These are phyloP conservation scores for Calocybe cyanea DNA, from an alignment of 768 basidiomycete species.

Conservation along the genomic window DNA sequence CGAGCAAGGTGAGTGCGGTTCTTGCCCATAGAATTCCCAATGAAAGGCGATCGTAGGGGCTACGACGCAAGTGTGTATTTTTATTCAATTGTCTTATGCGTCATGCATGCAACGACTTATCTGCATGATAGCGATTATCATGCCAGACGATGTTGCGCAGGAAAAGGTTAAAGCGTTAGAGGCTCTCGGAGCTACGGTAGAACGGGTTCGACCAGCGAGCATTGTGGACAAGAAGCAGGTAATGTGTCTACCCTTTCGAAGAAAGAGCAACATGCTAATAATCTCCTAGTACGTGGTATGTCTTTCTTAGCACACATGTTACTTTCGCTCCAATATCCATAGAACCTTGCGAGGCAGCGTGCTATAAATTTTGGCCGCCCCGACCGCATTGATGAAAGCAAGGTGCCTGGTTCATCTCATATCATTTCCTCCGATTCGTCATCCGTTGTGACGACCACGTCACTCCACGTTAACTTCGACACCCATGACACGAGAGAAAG, in stretches of 20 bases:
- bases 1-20: conserved; percentile 60
- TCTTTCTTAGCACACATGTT: conserved; percentile 10
- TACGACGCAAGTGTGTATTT: conserved; percentile 73
- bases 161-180: conserved; percentile 87
- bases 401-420: conserved; percentile 16
- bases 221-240: conserved; percentile 97
- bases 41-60: conserved; percentile 46
- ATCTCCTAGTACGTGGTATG: conserved; percentile 59
- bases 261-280: background rate
- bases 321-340: background rate
- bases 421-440: conserved; percentile 41
- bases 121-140: conserved; percentile 64
- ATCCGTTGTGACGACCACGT: conserved; percentile 51
- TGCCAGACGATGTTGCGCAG: conserved; percentile 85
- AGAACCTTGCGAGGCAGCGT: conserved; percentile 86
- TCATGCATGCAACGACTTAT: conserved; percentile 1
- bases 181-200: conserved; percentile 85
- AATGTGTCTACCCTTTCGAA: conserved; percentile 14
- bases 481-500: conserved; percentile 30
- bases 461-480: conserved; percentile 36
- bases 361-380: conserved; percentile 69
- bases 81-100: background rate
- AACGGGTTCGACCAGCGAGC: conserved; percentile 88
- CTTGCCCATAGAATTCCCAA: background rate
- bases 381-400: conserved; percentile 25